phyloP scores from a whole-genome alignment of 495 filamentous ascomycete species.

The Lophiostoma macrostomum region DNA sequence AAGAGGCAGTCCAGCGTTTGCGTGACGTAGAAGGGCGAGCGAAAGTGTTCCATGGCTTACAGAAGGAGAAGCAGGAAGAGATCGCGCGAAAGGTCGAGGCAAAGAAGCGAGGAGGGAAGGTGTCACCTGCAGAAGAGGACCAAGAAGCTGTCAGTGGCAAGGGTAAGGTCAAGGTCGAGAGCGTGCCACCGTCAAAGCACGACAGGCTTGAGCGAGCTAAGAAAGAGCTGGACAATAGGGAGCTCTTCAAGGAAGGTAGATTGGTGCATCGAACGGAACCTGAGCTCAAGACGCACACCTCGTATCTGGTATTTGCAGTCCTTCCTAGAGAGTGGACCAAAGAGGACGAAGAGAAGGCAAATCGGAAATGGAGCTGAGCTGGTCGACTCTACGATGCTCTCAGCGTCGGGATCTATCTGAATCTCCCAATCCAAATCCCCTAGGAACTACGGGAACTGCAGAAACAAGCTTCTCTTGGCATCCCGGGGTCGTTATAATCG shows the following conservation, averaged over 20 bases:
- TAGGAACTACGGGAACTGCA: too few relatives aligned
- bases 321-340: constrained; percentile 80
- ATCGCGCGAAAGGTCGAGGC: constrained; percentile 17
- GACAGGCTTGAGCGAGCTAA: constrained; percentile 35
- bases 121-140: constrained; percentile 11
- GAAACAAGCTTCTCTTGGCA: too few relatives aligned
- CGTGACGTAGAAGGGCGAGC: constrained; percentile 67
- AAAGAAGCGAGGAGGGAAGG: constrained; percentile 24
- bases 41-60: constrained; percentile 52
- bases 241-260: constrained; percentile 61
- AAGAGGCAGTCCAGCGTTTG: constrained; percentile 71
- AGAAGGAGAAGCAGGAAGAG: constrained; percentile 37
- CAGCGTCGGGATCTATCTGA: too few relatives aligned
- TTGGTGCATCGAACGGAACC: constrained; percentile 75
- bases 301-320: constrained; percentile 90
- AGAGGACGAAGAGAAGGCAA: constrained; percentile 72
- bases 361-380: constrained; percentile 52
- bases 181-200: constrained; percentile 22
- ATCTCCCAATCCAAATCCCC: too few relatives aligned
- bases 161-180: constrained; percentile 26
- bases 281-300: constrained; percentile 92
- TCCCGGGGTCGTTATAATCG: too few relatives aligned
- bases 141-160: constrained; percentile 1
- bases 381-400: too few relatives aligned
- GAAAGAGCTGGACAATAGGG: constrained; percentile 37